Percentiles rank a stretch among this genome's conserved stretches.
Conservation (phyloP, 1,284 basidiomycete species). For the Leccinum angustisporum region DNA sequence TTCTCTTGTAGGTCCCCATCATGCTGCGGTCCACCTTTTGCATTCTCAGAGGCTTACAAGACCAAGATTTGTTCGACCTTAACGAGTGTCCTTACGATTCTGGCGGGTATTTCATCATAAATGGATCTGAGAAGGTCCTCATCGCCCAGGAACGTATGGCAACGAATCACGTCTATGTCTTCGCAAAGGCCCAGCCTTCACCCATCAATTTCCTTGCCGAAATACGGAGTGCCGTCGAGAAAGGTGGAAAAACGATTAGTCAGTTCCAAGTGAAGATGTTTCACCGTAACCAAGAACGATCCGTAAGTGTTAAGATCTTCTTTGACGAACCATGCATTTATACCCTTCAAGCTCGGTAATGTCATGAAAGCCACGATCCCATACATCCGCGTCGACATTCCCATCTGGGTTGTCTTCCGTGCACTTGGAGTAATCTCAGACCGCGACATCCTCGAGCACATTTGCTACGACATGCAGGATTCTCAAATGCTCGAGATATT, state of each 20-base stretch:
- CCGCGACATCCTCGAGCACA: constrained; percentile 96
- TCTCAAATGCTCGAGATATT: constrained; percentile 97
- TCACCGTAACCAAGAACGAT: constrained; percentile 84
- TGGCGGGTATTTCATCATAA: constrained; percentile 99
- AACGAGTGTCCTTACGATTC: constrained; percentile 99
- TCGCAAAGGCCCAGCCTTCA: constrained; percentile 96
- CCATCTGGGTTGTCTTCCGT: constrained; percentile 98
- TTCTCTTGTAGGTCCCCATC: constrained; percentile 78
- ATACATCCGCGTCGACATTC: constrained; percentile 98
- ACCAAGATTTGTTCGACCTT: constrained; percentile 83
- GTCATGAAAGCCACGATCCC: constrained; percentile 98
- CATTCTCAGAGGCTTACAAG: constrained; percentile 79
- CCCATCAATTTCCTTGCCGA: constrained; percentile 96
- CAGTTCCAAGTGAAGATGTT: constrained; percentile 99
- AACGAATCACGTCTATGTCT: constrained; percentile 99
- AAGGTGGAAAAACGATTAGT: constrained; percentile 97
- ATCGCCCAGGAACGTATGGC: constrained; percentile 99
- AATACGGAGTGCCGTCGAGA: constrained; percentile 97
- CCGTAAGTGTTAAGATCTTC: constrained; percentile 49
- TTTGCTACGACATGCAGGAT: constrained; percentile 98
- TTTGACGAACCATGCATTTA: constrained; percentile 4
- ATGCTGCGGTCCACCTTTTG: constrained; percentile 98
- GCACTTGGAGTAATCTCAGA: constrained; percentile 98
- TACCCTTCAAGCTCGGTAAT: constrained; percentile 66
- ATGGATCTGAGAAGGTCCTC: constrained; percentile 98